Conservation (phyloP, 2,329 filamentous ascomycete species). For the Coniochaeta sp. region DNA sequence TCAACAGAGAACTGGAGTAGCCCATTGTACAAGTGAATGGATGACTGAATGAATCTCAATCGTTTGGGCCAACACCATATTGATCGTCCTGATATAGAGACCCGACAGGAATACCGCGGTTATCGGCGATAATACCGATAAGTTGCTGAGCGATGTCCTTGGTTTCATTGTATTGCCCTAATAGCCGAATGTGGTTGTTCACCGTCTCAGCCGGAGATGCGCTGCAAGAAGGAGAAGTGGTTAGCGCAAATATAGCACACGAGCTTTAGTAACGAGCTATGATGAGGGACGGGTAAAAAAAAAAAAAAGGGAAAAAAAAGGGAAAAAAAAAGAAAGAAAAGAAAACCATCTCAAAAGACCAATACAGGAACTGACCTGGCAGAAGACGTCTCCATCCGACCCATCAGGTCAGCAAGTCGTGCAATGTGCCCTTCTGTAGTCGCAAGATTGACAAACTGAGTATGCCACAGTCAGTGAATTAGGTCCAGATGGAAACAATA, state of each 20-base stretch:
- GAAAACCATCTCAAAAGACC: too few species aligned
- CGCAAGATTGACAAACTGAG: background rate
- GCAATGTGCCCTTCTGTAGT: background rate
- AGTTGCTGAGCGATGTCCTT: constrained; percentile 30
- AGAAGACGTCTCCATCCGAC: background rate
- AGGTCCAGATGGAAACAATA: background rate
- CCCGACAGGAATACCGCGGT: constrained; percentile 21
- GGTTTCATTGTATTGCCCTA: constrained; percentile 29
- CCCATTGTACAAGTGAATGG: background rate
- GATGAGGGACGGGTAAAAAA: too few species aligned
- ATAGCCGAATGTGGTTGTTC: constrained; percentile 16
- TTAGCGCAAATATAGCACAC: background rate
- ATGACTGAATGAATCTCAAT: constrained; percentile 7
- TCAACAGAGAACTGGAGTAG: too few species aligned
- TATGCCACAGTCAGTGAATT: background rate
- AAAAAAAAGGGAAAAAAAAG: too few species aligned
- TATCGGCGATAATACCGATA: constrained; percentile 29
- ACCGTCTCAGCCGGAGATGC: constrained; percentile 14
- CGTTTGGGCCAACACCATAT: constrained; percentile 22
- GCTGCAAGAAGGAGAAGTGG: constrained; percentile 6
- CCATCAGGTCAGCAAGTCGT: background rate
- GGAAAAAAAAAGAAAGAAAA: too few species aligned
- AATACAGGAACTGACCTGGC: background rate
- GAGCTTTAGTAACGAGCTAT: background rate
- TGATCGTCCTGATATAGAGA: constrained; percentile 20